Conservation (phyloP, 176 grass and related monocot species). For the Ensete ventricosum region DNA sequence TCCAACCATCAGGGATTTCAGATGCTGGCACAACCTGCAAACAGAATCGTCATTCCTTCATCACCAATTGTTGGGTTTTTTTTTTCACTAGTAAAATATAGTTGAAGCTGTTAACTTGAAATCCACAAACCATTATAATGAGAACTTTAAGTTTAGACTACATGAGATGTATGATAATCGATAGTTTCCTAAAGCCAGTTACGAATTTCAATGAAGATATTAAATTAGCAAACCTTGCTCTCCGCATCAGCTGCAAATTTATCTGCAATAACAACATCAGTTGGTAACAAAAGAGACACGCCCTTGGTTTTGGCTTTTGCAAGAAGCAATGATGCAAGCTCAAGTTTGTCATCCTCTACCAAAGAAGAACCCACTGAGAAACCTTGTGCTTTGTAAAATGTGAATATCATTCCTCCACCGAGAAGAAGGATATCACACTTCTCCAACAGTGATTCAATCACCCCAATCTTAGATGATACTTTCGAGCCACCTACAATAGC, state of each 20-base stretch:
- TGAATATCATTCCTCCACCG: slow-evolving; percentile 58
- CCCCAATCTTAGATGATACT: slow-evolving; percentile 46
- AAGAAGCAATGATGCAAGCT: slow-evolving; percentile 34
- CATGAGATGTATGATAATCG: not conserved
- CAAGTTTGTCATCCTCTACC: slow-evolving; percentile 41
- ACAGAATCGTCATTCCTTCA: not conserved
- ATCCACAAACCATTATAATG: not conserved
- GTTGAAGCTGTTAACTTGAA: not conserved
- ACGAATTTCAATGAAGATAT: too few relatives aligned
- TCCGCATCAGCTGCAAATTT: slow-evolving; percentile 37
- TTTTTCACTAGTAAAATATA: not conserved
- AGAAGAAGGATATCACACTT: slow-evolving; percentile 50
- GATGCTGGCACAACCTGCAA: slow-evolving; percentile 35
- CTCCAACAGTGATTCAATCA: slow-evolving; percentile 34
- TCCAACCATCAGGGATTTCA: slow-evolving; percentile 39
- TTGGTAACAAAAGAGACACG: slow-evolving; percentile 37
- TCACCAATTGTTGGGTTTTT: not conserved
- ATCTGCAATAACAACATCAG: slow-evolving; percentile 27
- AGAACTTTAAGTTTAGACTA: not conserved
- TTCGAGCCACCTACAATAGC: slow-evolving; percentile 48
- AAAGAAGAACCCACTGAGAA: slow-evolving; percentile 36
- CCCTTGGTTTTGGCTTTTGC: slow-evolving; percentile 36
- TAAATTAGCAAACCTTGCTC: slow-evolving; percentile 26
- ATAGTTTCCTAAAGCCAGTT: not conserved
- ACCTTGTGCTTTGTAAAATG: slow-evolving; percentile 49